phyloP scores from a whole-genome alignment of 257 asterid species.

The Eucommia ulmoides region DNA sequence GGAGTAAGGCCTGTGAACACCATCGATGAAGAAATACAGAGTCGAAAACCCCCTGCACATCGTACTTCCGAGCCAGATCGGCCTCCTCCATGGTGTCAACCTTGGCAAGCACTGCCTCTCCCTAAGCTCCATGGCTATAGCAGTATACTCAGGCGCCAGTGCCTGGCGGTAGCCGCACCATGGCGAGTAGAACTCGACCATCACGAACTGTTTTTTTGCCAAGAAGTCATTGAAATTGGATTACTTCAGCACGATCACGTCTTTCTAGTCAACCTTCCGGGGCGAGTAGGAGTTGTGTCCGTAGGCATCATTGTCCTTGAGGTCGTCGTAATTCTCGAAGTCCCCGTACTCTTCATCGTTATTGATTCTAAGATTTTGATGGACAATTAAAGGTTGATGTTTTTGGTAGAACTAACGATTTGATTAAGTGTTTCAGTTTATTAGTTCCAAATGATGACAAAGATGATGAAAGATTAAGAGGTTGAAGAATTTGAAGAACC shows the following conservation, averaged over 20 bases:
- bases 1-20: constrained; percentile 53
- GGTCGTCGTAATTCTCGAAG: constrained; percentile 1
- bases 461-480: no score
- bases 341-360: neutral
- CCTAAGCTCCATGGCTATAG: constrained; percentile 81
- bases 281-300: neutral
- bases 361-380: no score
- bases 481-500: no score
- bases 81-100: constrained; percentile 77
- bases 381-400: no score
- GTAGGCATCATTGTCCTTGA: constrained; percentile 3
- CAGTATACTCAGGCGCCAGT: constrained; percentile 90
- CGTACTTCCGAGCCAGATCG: constrained; percentile 63
- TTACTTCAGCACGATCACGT: constrained; percentile 65
- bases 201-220: constrained; percentile 52
- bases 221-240: constrained; percentile 61
- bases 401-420: no score
- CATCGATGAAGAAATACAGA: constrained; percentile 64
- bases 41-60: constrained; percentile 83
- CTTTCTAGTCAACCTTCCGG: constrained; percentile 43
- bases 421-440: no score
- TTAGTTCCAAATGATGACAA: no score
- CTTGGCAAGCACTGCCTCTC: constrained; percentile 65
- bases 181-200: constrained; percentile 96
- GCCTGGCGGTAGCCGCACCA: constrained; percentile 95